Conservation (phyloP, 768 basidiomycete genomes). For the Leccinum rimulosum region DNA sequence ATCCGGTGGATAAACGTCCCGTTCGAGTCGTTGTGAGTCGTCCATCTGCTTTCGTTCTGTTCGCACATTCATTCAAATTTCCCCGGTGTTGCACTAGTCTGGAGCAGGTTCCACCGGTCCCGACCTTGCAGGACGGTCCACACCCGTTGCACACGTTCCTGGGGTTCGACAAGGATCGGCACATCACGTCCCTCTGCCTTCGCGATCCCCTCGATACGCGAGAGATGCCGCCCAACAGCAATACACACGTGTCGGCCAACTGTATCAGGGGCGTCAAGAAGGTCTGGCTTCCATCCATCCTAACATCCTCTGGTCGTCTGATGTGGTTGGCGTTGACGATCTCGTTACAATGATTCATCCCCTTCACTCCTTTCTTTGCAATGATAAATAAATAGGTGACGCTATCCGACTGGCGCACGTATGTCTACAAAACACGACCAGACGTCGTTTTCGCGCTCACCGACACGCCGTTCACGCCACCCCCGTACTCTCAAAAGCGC, state of each 20-base stretch:
- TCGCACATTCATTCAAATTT: background rate
- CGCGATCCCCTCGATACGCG: conserved; percentile 63
- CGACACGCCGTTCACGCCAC: conserved; percentile 63
- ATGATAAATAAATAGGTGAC: conserved; percentile 42
- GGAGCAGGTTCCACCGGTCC: conserved; percentile 64
- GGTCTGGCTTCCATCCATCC: conserved; percentile 37
- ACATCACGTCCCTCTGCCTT: conserved; percentile 57
- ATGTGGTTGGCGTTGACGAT: background rate
- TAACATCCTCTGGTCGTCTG: background rate
- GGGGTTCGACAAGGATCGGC: conserved; percentile 46
- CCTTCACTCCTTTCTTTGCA: background rate
- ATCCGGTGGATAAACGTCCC: conserved; percentile 68
- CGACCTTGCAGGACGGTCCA: conserved; percentile 51
- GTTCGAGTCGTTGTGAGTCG: conserved; percentile 79
- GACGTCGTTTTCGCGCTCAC: conserved; percentile 71
- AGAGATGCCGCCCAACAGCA: conserved; percentile 74
- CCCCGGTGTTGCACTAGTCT: no score
- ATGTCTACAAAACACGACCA: conserved; percentile 53
- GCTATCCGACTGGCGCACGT: conserved; percentile 51
- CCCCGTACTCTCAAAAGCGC: conserved; percentile 76
- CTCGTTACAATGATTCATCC: background rate
- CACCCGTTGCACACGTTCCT: conserved; percentile 65
- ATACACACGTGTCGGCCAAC: conserved; percentile 50
- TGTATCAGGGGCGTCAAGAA: conserved; percentile 71
- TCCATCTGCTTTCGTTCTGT: background rate